Evolutionary conservation across 208 protist genomes (phyloP).

Genomic region (Tritrichomonas foetus): DNA sequence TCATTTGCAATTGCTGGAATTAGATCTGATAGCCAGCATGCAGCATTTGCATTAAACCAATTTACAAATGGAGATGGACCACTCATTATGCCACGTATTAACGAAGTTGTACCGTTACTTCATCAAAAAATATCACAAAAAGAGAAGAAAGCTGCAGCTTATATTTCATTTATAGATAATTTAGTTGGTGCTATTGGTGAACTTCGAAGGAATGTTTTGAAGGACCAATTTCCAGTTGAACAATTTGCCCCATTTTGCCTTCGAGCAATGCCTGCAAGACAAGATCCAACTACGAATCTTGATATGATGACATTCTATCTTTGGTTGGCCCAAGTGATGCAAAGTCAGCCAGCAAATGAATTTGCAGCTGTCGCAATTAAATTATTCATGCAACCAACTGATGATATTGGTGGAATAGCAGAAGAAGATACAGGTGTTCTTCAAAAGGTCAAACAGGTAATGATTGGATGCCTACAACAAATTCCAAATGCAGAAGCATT

Average conservation of each 20-base stretch:
- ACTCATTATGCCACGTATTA: background rate
- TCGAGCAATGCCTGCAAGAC: background rate
- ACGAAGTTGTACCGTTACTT: background rate
- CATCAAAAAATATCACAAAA: background rate
- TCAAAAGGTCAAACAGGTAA: background rate
- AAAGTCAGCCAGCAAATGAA: background rate
- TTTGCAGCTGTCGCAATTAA: background rate
- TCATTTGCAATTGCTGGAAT: background rate
- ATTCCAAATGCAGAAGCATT: background rate
- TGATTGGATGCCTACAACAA: background rate
- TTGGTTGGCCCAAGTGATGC: background rate
- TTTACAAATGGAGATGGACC: background rate
- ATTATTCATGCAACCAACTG: background rate
- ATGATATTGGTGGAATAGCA: background rate
- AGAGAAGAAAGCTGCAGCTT: background rate
- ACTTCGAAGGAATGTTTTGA: background rate
- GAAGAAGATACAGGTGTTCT: background rate
- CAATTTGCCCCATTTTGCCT: background rate
- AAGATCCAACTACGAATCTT: background rate
- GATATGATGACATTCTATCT: background rate
- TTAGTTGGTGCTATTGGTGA: background rate
- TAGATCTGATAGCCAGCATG: background rate
- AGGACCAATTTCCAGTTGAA: background rate
- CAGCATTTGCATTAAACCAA: background rate
- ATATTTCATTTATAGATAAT: background rate